A percentile compares a stretch with the other conserved stretches of the same genome.
Conservation (phyloP, 495 filamentous ascomycete genomes). For the Penicillium canariense region DNA sequence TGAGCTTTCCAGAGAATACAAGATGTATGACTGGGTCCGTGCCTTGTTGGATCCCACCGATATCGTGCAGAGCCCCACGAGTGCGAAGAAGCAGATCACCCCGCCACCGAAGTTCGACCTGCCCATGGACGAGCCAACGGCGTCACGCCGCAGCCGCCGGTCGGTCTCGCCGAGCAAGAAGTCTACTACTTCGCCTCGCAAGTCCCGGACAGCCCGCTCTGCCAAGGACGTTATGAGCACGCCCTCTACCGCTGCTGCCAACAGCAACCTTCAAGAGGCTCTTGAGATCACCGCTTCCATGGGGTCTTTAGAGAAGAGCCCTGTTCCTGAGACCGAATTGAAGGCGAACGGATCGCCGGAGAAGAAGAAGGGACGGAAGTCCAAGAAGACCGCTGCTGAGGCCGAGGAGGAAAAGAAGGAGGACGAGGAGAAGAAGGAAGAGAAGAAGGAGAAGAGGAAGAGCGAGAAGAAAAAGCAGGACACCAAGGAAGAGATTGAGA, state of each 20-base stretch:
- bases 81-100: slow-evolving; percentile 62
- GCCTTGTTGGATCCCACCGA: slow-evolving; percentile 80
- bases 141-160: slow-evolving; percentile 48
- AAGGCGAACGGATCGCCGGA: slow-evolving; percentile 24
- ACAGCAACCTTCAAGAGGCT: slow-evolving; percentile 49
- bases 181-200: slow-evolving; percentile 63
- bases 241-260: slow-evolving; percentile 47
- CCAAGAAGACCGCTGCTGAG: slow-evolving; percentile 34
- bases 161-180: slow-evolving; percentile 61
- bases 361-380: slow-evolving; percentile 32
- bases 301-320: slow-evolving; percentile 26
- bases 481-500: slow-evolving; percentile 22
- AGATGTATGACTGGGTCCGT: slow-evolving; percentile 80
- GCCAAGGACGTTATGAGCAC: slow-evolving; percentile 46
- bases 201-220: slow-evolving; percentile 62
- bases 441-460: slow-evolving; percentile 30
- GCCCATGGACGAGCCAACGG: slow-evolving; percentile 41
- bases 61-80: slow-evolving; percentile 57
- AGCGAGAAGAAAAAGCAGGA: slow-evolving; percentile 22
- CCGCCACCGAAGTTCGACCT: slow-evolving; percentile 67
- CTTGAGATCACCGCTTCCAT: slow-evolving; percentile 45
- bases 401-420: slow-evolving; percentile 35
- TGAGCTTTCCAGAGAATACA: slow-evolving; percentile 77
- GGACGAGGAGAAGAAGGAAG: slow-evolving; percentile 19
- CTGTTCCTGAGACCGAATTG: slow-evolving; percentile 21